Evolutionary conservation across 768 basidiomycete genomes (phyloP), one percentile per base, ranked within the genome.

Genomic region (Trametes elegans): DNA sequence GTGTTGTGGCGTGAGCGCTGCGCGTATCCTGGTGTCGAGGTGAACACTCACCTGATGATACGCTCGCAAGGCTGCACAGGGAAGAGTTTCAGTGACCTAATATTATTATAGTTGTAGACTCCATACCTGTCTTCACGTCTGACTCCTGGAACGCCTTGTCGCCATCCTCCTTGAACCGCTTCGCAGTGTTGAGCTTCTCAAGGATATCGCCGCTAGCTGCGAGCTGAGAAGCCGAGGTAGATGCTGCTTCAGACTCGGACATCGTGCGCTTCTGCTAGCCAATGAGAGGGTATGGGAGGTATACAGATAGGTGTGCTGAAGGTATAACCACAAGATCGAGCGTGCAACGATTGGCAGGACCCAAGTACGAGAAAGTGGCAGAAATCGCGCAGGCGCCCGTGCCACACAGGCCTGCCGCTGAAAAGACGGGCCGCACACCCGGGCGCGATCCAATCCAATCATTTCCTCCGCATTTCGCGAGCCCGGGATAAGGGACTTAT

Each of bases 31-130:
- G 9, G 31, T 6, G 21, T 11, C 40, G 18, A 47, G 49, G 19
- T 49, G 56, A 59, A 41, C 9, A 53, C 59, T 58, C 63, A 90
- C 90, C 78, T 83, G 79, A 66, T 93, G 87, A 70, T 93, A 93
- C 1, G 61, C 47, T 65, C 78, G 71, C 24, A 93, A 71, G 50
- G 90, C 90, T 93, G 53, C 11, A 23, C 24, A 24, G n/a, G n/a
- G n/a, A n/a, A n/a, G n/a, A n/a, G 23, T 45, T 38, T 47, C 35
- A 14, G 42, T 18, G 9, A n/a, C n/a, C n/a, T n/a, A n/a, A n/a
- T n/a, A n/a, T n/a, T n/a, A n/a, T n/a, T n/a, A n/a, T n/a, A n/a
- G n/a, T n/a, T n/a, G n/a, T n/a, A n/a, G n/a, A n/a, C n/a, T n/a
- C n/a, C 70, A 41, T 44, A 74, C 73, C 73, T 31, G 55, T 62